These are phyloP conservation scores for Halophytophthora polymorphica DNA, from an alignment of 352 stramenopile species.

Conservation along the genomic window DNA sequence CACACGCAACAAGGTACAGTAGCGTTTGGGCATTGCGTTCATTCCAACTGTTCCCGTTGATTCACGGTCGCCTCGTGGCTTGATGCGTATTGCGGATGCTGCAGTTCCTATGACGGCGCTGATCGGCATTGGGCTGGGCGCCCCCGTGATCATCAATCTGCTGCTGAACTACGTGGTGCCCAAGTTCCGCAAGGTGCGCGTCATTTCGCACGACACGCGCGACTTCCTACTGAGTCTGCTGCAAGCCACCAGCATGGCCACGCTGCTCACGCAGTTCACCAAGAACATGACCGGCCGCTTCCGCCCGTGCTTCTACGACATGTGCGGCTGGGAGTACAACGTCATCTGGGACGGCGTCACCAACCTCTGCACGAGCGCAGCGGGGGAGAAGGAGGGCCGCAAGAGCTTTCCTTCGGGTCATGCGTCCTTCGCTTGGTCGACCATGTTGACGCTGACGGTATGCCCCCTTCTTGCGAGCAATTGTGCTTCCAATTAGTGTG, in stretches of 20 bases:
- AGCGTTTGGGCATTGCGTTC: not conserved
- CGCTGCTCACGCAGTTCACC: slow-evolving; percentile 66
- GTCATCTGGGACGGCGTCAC: slow-evolving; percentile 59
- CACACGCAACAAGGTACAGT: slow-evolving; percentile 25
- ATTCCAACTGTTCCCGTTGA: not conserved
- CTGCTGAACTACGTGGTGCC: slow-evolving; percentile 58
- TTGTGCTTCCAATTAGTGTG: not conserved
- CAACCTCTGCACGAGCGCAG: slow-evolving; percentile 48
- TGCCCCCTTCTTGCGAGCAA: not conserved
- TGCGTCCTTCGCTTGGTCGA: slow-evolving; percentile 66
- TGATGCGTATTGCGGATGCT: not conserved
- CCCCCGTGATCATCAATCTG: slow-evolving; percentile 48
- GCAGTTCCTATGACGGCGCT: slow-evolving; percentile 47
- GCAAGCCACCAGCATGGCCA: slow-evolving; percentile 41
- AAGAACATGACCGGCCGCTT: slow-evolving; percentile 71
- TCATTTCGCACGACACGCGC: slow-evolving; percentile 62
- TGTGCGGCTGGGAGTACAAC: slow-evolving; percentile 71
- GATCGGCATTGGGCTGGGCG: slow-evolving; percentile 20
- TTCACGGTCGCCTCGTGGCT: not conserved
- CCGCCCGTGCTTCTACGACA: slow-evolving; percentile 70
- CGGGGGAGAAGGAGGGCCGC: slow-evolving; percentile 52
- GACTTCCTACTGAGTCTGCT: slow-evolving; percentile 63
- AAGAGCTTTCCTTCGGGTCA: slow-evolving; percentile 75
- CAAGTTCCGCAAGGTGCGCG: slow-evolving; percentile 32
- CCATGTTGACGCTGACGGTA: slow-evolving; percentile 70